Evolutionary conservation across 2,329 filamentous ascomycete species (phyloP).

Genomic region (Clarireedia homoeocarpa): DNA sequence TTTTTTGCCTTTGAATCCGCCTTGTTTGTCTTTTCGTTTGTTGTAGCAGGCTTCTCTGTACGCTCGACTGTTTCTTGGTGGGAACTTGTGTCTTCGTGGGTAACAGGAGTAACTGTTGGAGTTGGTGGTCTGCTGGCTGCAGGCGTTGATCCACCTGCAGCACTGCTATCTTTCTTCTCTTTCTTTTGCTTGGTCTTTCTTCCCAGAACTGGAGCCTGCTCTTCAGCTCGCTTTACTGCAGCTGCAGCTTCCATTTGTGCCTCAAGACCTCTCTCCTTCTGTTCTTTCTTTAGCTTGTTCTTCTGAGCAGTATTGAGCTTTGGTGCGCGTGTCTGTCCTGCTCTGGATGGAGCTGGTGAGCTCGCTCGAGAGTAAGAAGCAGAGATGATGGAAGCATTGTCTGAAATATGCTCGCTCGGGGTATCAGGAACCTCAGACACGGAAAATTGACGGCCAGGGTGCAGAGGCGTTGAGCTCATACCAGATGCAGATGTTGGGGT

Average conservation of each 20-base stretch:
- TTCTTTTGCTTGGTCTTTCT: constrained; percentile 85
- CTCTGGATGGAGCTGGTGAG: constrained; percentile 58
- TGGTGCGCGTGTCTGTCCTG: constrained; percentile 54
- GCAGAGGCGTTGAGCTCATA: constrained; percentile 32
- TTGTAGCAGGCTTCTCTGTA: not conserved
- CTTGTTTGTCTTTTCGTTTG: constrained; percentile 9
- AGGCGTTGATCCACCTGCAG: constrained; percentile 23
- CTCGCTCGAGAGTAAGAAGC: constrained; percentile 64
- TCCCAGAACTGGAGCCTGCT: constrained; percentile 63
- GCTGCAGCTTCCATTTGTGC: constrained; percentile 47
- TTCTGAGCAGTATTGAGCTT: constrained; percentile 63
- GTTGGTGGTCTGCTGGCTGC: constrained; percentile 22
- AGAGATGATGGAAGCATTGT: constrained; percentile 67
- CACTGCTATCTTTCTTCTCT: constrained; percentile 42
- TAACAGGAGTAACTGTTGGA: constrained; percentile 14
- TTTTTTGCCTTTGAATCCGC: constrained; percentile 18
- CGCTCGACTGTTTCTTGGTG: not conserved
- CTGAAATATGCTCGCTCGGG: constrained; percentile 69
- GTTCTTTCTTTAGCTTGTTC: constrained; percentile 63
- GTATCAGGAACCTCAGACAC: constrained; percentile 55
- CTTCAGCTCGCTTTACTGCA: constrained; percentile 31
- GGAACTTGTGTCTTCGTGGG: constrained; percentile 3
- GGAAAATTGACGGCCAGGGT: constrained; percentile 43
- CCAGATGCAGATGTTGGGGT: constrained; percentile 29
- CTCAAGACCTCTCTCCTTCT: constrained; percentile 52